Percentiles rank a stretch among this genome's conserved stretches.
phyloP scores from a whole-genome alignment of 805 yeast species.

The Teunomyces gatunensis region DNA sequence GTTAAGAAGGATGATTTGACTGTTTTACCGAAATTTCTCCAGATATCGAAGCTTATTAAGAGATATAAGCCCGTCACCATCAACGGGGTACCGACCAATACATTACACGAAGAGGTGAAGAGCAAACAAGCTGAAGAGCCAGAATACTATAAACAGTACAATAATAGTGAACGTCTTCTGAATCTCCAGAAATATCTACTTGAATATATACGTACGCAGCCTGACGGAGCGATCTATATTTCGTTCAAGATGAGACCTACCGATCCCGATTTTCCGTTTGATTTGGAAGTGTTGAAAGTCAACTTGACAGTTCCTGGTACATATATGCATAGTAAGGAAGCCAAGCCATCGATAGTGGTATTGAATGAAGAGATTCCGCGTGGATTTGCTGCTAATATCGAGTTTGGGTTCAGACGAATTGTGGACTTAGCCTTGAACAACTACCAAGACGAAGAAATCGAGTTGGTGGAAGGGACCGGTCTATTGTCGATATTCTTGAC shows the following conservation, averaged over 20 bases:
- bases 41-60: constrained; percentile 32
- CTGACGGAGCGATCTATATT: constrained; percentile 30
- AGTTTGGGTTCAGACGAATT: constrained; percentile 56
- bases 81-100: constrained; percentile 26
- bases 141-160: constrained; percentile 5
- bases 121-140: constrained; percentile 6
- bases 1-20: constrained; percentile 1
- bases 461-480: constrained; percentile 46
- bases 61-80: constrained; percentile 34
- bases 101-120: constrained; percentile 5
- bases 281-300: constrained; percentile 50
- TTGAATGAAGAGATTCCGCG: constrained; percentile 67
- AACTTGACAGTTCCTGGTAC: constrained; percentile 52
- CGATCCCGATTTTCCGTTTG: constrained; percentile 75
- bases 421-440: constrained; percentile 24
- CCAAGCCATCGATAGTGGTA: constrained; percentile 51
- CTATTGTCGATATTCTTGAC: constrained; percentile 53
- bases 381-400: constrained; percentile 67
- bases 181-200: constrained; percentile 31
- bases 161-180: constrained; percentile 8
- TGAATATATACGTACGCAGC: constrained; percentile 23
- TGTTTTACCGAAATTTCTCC: constrained; percentile 7
- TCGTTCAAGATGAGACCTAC: constrained; percentile 52
- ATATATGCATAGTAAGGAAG: constrained; percentile 46
- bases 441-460: constrained; percentile 19